phyloP scores from a whole-genome alignment of 2,329 filamentous ascomycete species.

The Aspergillus nomiae region DNA sequence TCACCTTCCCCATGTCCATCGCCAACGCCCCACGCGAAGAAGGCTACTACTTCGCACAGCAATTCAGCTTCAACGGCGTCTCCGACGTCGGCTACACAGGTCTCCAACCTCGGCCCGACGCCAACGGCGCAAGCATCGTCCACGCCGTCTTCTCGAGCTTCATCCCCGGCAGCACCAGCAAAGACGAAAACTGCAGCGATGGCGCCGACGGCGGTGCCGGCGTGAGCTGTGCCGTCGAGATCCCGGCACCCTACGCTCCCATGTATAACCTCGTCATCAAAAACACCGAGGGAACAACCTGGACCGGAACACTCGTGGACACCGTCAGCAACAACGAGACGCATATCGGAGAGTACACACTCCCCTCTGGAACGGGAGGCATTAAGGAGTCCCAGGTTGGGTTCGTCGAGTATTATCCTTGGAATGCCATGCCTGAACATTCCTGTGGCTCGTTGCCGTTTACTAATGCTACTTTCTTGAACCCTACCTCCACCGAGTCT shows the following conservation, averaged over 20 bases:
- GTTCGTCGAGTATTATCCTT: slow-evolving; percentile 34
- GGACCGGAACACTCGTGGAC: slow-evolving; percentile 32
- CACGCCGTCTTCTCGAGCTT: slow-evolving; percentile 39
- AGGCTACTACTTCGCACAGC: slow-evolving; percentile 33
- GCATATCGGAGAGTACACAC: slow-evolving; percentile 30
- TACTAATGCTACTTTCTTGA: slow-evolving; percentile 23
- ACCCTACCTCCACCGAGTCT: slow-evolving; percentile 17
- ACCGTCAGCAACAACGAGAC: slow-evolving; percentile 18
- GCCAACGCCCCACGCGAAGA: slow-evolving; percentile 21
- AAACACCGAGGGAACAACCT: slow-evolving; percentile 28
- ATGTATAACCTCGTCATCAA: slow-evolving; percentile 25
- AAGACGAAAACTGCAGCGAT: slow-evolving; percentile 26
- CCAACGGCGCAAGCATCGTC: slow-evolving; percentile 21
- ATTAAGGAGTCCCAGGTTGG: slow-evolving; percentile 27
- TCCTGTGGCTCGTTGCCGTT: slow-evolving; percentile 20
- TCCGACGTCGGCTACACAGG: slow-evolving; percentile 31
- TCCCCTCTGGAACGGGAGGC: slow-evolving; percentile 24
- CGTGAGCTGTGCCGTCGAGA: slow-evolving; percentile 29
- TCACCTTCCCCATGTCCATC: slow-evolving; percentile 27
- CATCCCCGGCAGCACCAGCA: slow-evolving; percentile 23
- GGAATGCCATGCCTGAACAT: slow-evolving; percentile 19
- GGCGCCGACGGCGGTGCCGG: slow-evolving; percentile 33
- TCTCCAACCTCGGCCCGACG: slow-evolving; percentile 27
- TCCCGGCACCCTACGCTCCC: slow-evolving; percentile 21
- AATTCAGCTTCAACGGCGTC: slow-evolving; percentile 27